Conservation (phyloP, 2,329 filamentous ascomycete genomes). For the Diplodia intermedia region DNA sequence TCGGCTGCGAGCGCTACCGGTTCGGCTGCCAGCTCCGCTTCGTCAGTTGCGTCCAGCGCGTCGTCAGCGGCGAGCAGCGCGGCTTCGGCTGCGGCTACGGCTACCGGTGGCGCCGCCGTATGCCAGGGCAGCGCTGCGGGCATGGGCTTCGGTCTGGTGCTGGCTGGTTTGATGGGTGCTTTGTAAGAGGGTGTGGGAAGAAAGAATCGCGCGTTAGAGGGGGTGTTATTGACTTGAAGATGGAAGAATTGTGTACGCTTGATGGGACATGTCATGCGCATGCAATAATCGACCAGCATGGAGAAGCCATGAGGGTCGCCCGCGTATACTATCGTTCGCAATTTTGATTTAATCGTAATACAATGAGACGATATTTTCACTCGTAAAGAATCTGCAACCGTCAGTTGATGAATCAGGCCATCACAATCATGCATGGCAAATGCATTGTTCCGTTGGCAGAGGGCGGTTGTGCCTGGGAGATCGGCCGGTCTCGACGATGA, state of each 20-base stretch:
- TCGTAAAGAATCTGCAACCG: background rate
- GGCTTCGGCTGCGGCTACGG: slow-evolving; percentile 4
- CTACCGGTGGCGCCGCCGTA: slow-evolving; percentile 1
- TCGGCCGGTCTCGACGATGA: background rate
- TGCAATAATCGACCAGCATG: background rate
- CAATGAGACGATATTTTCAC: background rate
- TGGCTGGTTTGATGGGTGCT: slow-evolving; percentile 25
- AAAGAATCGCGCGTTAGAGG: background rate
- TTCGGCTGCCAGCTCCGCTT: background rate
- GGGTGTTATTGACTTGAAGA: background rate
- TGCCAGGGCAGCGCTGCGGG: slow-evolving; percentile 20
- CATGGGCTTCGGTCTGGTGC: slow-evolving; percentile 24
- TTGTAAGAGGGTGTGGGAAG: background rate
- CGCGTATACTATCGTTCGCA: background rate
- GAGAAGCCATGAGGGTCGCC: background rate
- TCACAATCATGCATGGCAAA: background rate
- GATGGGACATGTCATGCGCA: background rate
- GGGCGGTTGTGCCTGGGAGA: background rate
- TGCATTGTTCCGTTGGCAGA: background rate
- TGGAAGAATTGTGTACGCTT: background rate
- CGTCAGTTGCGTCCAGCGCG: background rate
- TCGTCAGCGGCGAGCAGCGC: slow-evolving; percentile 6
- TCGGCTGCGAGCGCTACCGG: slow-evolving; percentile 28
- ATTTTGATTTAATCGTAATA: slow-evolving; percentile 4
- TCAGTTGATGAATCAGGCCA: background rate